These are phyloP conservation scores for Dactylonectria macrodidyma DNA, from an alignment of 2,329 filamentous ascomycete species.

Conservation along the genomic window DNA sequence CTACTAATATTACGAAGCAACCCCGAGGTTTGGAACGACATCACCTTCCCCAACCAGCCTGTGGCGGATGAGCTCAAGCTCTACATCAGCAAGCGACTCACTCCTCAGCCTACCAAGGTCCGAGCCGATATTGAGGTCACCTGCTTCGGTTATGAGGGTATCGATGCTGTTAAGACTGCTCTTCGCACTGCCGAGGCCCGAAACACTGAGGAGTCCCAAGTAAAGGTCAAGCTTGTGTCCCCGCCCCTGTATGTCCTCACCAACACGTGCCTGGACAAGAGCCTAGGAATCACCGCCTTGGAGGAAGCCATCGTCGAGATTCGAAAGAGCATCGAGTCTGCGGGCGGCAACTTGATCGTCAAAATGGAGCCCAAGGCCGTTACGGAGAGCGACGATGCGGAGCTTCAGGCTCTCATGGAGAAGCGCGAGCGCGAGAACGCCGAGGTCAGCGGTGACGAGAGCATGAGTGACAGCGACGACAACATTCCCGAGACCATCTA, in stretches of 20 bases:
- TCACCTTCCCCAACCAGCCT: slow-evolving; percentile 87
- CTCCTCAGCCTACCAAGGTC: slow-evolving; percentile 98
- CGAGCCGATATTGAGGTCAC: slow-evolving; percentile 97
- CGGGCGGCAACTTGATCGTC: slow-evolving; percentile 85
- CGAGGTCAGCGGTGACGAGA: slow-evolving; percentile 98
- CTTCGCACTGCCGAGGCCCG: slow-evolving; percentile 91
- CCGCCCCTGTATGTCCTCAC: slow-evolving; percentile 97
- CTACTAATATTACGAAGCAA: slow-evolving; percentile 71
- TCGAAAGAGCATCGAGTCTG: slow-evolving; percentile 81
- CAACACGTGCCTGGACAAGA: slow-evolving; percentile 95
- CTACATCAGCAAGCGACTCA: slow-evolving; percentile 97
- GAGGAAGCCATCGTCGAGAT: slow-evolving; percentile 94
- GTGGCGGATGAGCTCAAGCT: slow-evolving; percentile 91
- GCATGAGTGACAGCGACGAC: slow-evolving; percentile 94
- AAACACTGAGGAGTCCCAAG: slow-evolving; percentile 92
- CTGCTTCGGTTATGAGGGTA: slow-evolving; percentile 96
- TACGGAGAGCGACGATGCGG: slow-evolving; percentile 97
- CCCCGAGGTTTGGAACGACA: slow-evolving; percentile 95
- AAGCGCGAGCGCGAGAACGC: slow-evolving; percentile 98
- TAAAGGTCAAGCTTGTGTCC: slow-evolving; percentile 99
- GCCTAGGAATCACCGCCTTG: slow-evolving; percentile 83
- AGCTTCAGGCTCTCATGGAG: slow-evolving; percentile 98
- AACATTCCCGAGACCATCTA: slow-evolving; percentile 67
- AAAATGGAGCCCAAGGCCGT: slow-evolving; percentile 99
- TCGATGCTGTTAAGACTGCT: slow-evolving; percentile 96